Conservation (phyloP, 1,284 basidiomycete species). For the Malassezia cuniculi region DNA sequence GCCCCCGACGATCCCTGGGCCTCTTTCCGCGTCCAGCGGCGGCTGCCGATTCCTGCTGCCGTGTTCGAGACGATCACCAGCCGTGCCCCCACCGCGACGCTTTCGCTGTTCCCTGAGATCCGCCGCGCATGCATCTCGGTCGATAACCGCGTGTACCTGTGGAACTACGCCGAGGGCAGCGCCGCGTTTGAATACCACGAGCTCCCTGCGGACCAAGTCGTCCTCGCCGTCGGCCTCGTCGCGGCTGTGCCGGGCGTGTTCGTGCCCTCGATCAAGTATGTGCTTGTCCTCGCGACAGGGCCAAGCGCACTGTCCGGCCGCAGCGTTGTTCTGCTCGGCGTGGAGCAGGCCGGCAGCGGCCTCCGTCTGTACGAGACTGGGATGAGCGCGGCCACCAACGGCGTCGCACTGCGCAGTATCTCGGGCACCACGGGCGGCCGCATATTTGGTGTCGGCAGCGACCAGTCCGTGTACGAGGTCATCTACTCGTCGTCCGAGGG, state of each 20-base stretch:
- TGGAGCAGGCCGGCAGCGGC: constrained; percentile 56
- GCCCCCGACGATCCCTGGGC: constrained; percentile 28
- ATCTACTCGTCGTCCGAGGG: constrained; percentile 81
- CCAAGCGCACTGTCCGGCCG: constrained; percentile 48
- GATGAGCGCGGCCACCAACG: constrained; percentile 62
- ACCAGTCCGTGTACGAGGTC: constrained; percentile 82
- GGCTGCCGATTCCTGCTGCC: constrained; percentile 27
- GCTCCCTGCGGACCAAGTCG: constrained; percentile 71
- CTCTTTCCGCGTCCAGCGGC: constrained; percentile 26
- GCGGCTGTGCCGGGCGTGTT: constrained; percentile 55
- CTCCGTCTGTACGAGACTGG: constrained; percentile 84
- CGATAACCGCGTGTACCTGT: constrained; percentile 84
- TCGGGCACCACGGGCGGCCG: constrained; percentile 67
- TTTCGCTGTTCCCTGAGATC: constrained; percentile 77
- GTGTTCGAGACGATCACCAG: constrained; percentile 35
- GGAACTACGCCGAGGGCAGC: constrained; percentile 88
- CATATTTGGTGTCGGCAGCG: constrained; percentile 75
- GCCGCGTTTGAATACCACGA: constrained; percentile 76
- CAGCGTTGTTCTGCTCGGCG: constrained; percentile 70
- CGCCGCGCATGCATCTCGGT: constrained; percentile 91
- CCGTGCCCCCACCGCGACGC: constrained; percentile 27
- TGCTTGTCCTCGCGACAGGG: constrained; percentile 76
- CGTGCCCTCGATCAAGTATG: constrained; percentile 75
- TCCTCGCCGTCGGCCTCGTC: constrained; percentile 53
- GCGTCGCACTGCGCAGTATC: constrained; percentile 63